phyloP scores from a whole-genome alignment of 83 land plant species.

The Thuja plicata region DNA sequence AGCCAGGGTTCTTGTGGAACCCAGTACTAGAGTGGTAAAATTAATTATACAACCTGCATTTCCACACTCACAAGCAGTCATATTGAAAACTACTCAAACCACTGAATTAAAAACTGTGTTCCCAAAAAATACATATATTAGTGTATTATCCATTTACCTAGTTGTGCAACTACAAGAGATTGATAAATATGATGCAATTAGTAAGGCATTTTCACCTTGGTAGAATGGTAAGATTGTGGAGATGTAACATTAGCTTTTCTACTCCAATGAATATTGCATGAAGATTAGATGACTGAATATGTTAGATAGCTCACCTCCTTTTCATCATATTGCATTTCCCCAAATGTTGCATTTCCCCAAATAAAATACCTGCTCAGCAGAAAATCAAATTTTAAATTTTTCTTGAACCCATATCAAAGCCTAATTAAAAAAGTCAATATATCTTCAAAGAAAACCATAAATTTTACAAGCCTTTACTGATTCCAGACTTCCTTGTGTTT shows the following conservation, averaged over 20 bases:
- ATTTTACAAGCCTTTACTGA: neutral
- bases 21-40: too few relatives aligned
- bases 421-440: neutral
- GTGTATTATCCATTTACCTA: neutral
- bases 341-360: slow-evolving; percentile 51
- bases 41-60: neutral
- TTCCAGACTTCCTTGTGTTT: neutral
- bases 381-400: neutral
- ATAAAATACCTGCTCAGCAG: slow-evolving; percentile 24
- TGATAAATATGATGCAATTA: neutral
- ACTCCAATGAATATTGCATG: neutral
- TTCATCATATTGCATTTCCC: slow-evolving; percentile 47
- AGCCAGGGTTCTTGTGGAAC: too few relatives aligned
- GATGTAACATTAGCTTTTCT: neutral
- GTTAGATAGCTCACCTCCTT: slow-evolving; percentile 18
- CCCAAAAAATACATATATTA: neutral
- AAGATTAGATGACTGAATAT: neutral
- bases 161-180: neutral
- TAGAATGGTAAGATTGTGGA: neutral
- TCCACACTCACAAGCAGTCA: neutral
- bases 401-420: neutral
- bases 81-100: neutral
- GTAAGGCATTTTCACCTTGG: neutral
- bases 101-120: neutral
- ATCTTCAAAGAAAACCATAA: neutral